phyloP scores from a whole-genome alignment of 2,329 filamentous ascomycete genomes.

The Alternaria conjuncta region DNA sequence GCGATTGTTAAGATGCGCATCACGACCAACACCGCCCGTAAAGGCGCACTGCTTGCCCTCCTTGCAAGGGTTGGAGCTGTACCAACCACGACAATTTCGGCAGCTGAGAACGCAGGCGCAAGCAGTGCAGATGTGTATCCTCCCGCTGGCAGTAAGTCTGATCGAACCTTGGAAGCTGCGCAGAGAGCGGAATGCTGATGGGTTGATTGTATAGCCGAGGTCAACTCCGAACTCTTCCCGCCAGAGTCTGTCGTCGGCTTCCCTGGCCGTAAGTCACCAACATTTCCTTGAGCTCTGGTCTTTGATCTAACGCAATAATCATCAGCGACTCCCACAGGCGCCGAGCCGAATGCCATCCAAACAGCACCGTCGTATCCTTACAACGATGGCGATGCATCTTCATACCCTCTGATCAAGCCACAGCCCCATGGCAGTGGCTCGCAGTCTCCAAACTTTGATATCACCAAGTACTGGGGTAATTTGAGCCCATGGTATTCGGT shows the following conservation, averaged over 20 bases:
- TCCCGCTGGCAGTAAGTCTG: conserved; percentile 32
- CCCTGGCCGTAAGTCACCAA: conserved; percentile 22
- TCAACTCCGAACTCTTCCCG: conserved; percentile 32
- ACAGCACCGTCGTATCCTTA: conserved; percentile 39
- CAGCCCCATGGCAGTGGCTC: conserved; percentile 28
- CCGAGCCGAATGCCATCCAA: conserved; percentile 35
- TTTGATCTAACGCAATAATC: neutral
- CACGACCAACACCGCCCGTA: conserved; percentile 1
- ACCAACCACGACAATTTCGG: conserved; percentile 20
- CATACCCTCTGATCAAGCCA: conserved; percentile 31
- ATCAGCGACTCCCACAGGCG: conserved; percentile 34
- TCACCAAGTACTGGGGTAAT: conserved; percentile 41
- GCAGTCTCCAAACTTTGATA: conserved; percentile 31
- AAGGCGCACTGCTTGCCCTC: conserved; percentile 19
- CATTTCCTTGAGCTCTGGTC: neutral
- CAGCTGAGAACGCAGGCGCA: conserved; percentile 23
- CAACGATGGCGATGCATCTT: conserved; percentile 28
- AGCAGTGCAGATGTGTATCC: conserved; percentile 28
- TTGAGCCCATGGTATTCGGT: conserved; percentile 40
- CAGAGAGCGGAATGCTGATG: conserved; percentile 3
- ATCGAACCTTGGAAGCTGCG: neutral
- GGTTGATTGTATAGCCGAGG: conserved; percentile 21
- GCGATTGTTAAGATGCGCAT: conserved; percentile 11
- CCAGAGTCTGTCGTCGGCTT: conserved; percentile 38
- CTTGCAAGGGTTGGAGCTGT: conserved; percentile 18